A percentile compares a stretch with the other conserved stretches of the same genome.
Evolutionary conservation across 2,329 filamentous ascomycete species (phyloP).

Genomic region (Xylariaceae sp.): DNA sequence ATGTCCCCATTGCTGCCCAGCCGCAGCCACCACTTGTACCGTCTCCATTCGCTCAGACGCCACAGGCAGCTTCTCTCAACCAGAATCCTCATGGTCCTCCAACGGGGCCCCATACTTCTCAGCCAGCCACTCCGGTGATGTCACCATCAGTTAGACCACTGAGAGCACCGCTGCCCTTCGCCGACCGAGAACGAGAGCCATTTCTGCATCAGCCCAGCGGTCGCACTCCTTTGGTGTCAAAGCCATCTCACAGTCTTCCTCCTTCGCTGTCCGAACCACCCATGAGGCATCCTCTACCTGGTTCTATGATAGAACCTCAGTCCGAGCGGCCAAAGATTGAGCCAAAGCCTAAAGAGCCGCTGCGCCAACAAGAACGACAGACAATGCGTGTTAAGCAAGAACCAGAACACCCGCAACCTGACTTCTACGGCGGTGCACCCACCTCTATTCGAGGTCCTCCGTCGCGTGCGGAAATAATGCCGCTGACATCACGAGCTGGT

Average conservation of each 20-base stretch:
- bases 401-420: slow-evolving; percentile 46
- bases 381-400: slow-evolving; percentile 49
- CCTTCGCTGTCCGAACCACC: slow-evolving; percentile 28
- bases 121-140: slow-evolving; percentile 43
- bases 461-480: slow-evolving; percentile 40
- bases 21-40: slow-evolving; percentile 32
- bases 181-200: slow-evolving; percentile 41
- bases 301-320: slow-evolving; percentile 29
- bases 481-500: slow-evolving; percentile 40
- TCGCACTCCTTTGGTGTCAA: slow-evolving; percentile 30
- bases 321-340: slow-evolving; percentile 33
- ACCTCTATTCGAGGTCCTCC: slow-evolving; percentile 39
- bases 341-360: slow-evolving; percentile 31
- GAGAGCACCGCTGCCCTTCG: slow-evolving; percentile 47
- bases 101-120: slow-evolving; percentile 36
- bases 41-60: slow-evolving; percentile 28
- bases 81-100: slow-evolving; percentile 26
- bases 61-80: slow-evolving; percentile 25
- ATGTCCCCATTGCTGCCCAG: slow-evolving; percentile 45
- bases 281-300: slow-evolving; percentile 31
- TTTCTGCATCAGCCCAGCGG: slow-evolving; percentile 30
- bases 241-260: slow-evolving; percentile 25
- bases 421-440: slow-evolving; percentile 41
- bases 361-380: slow-evolving; percentile 30
- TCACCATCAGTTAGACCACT: slow-evolving; percentile 45